Conservation (phyloP, 179 eudicot genomes). For the Vitellaria paradoxa region DNA sequence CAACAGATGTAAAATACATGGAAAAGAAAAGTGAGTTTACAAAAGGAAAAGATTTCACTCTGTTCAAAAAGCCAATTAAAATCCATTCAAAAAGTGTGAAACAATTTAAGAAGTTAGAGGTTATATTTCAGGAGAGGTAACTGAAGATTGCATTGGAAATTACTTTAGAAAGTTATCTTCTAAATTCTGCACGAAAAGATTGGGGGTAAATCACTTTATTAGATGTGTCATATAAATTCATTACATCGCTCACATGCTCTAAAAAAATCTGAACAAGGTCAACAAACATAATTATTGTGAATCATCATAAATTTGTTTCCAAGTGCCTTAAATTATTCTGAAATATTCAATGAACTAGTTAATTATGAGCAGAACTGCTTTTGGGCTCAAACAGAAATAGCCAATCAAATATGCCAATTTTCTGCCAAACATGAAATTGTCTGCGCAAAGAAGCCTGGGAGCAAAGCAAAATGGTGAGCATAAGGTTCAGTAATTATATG, state of each 20-base stretch:
- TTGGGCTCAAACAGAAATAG: neutral
- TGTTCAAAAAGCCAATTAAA: neutral
- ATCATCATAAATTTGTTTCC: neutral
- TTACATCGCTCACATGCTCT: neutral
- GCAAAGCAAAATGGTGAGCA: conserved; percentile 8
- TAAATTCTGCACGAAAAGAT: too few relatives aligned
- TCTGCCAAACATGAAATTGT: neutral
- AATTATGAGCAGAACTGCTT: neutral
- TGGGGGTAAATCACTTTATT: neutral
- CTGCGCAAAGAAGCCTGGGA: conserved; percentile 13
- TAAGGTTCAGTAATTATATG: neutral
- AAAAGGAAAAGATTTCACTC: neutral
- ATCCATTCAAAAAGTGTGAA: neutral
- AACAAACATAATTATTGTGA: neutral
- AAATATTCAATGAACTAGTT: neutral
- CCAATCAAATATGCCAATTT: neutral
- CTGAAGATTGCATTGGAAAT: neutral
- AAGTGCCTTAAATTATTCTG: neutral
- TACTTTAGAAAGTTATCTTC: neutral
- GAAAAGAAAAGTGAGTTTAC: neutral
- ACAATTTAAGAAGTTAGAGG: neutral
- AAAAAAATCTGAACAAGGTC: neutral
- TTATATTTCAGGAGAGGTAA: neutral
- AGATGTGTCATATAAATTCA: neutral
- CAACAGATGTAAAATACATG: too few relatives aligned